These are phyloP conservation scores for Kurtzmaniella quercitrusa DNA, from an alignment of 1,139 yeast species.

Conservation along the genomic window DNA sequence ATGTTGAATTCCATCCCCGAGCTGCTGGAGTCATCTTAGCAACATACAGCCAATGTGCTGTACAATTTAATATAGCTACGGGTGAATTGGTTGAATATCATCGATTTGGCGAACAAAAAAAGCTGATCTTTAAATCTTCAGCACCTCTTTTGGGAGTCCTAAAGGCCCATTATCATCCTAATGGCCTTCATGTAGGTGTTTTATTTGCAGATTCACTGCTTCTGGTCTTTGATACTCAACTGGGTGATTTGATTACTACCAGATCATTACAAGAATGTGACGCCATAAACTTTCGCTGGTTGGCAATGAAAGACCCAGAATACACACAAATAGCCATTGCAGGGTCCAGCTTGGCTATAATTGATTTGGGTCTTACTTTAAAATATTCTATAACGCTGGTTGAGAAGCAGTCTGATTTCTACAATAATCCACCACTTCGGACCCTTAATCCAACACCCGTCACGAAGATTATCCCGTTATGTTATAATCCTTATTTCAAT, in stretches of 20 bases:
- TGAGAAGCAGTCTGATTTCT: conserved; percentile 75
- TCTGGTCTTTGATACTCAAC: conserved; percentile 88
- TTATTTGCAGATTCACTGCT: conserved; percentile 19
- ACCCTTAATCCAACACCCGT: conserved; percentile 34
- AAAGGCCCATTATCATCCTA: conserved; percentile 84
- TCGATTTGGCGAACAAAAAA: conserved; percentile 16
- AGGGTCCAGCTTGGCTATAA: conserved; percentile 55
- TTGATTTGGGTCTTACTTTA: conserved; percentile 82
- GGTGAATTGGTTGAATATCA: conserved; percentile 40
- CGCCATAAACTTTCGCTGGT: conserved; percentile 43
- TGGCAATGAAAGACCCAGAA: conserved; percentile 78
- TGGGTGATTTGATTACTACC: conserved; percentile 47
- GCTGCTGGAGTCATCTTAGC: conserved; percentile 78
- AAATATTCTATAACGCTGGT: conserved; percentile 77
- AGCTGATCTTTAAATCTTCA: conserved; percentile 38
- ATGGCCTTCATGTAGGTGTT: conserved; percentile 71
- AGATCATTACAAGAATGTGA: conserved; percentile 23
- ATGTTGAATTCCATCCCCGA: conserved; percentile 80
- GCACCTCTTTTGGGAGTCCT: conserved; percentile 41
- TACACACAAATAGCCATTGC: conserved; percentile 67
- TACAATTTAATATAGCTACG: conserved; percentile 63
- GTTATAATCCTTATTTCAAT: conserved; percentile 44
- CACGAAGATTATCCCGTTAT: conserved; percentile 28
- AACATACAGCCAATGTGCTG: conserved; percentile 67
- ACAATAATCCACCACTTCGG: conserved; percentile 40